Base-by-base conservation (phyloP, 2,329 filamentous ascomycete species). In the Zymoseptoria pseudotritici region DNA sequence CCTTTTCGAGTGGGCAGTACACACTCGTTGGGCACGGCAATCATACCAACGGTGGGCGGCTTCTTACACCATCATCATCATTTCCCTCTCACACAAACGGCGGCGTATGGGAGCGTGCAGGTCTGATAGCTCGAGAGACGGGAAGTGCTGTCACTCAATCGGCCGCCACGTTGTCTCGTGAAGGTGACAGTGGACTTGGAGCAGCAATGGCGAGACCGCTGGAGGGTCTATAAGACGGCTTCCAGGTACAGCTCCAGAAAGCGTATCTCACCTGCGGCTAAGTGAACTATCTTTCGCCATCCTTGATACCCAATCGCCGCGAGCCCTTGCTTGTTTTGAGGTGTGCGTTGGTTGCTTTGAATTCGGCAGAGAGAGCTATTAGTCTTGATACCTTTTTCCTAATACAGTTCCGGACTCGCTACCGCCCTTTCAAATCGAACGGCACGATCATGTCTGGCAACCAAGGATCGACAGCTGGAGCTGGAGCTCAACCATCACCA, bases 221-320 rank as follows among this genome's bases (percentile, higher is more conserved):
- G 57, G 53, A 56, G 31, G 53, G 54, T 46, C 52, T 65, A 66
- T 66, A 66, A 64, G 62, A 61, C 56, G 59, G 58, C 57, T 61
- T 58, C 59, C 58, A 59, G 55, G 53, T 58, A 60, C 54, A 63
- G 61, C 61, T 46, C 36, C 36, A 61, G 59, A 61, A 59, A 57
- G 63, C 58, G 63, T 64, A 65, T 64, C 63, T 66, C 61, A 66
- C 66, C 63, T 67, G 67, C 65, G 60, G 66, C 66, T 66, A 70
- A 68, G 63, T 67, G 61, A 66, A 62, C 58, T 60, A 58, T 60
- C 59, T 46, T 46, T 46, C n/a, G 13, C 60, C 57, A 55, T 63
- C 61, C 58, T 67, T 64, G 63, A 67, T 67, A 70, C 65, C 66
- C 68, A 68, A 70, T 63, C 58, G 36, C 36, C 56, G 58, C 56